These are phyloP conservation scores for Saccharomyces hybrid DNA, from an alignment of 1,139 yeast genomes.

Conservation along the genomic window DNA sequence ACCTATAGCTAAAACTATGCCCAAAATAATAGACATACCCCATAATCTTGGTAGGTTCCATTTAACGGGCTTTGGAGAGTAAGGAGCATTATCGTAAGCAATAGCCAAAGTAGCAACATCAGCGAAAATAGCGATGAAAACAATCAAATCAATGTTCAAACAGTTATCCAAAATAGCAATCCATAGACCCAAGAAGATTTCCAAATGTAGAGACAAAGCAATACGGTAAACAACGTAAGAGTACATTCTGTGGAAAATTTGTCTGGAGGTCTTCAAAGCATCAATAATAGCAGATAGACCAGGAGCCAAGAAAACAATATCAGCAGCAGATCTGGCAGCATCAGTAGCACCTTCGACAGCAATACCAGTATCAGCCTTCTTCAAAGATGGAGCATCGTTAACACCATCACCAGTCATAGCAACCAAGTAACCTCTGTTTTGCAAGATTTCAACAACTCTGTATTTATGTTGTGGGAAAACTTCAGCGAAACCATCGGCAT, in stretches of 20 bases:
- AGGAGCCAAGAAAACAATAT: constrained; percentile 89
- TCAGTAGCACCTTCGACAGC: constrained; percentile 95
- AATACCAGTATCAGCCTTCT: constrained; percentile 93
- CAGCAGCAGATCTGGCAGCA: constrained; percentile 93
- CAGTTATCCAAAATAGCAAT: constrained; percentile 82
- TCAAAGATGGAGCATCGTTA: constrained; percentile 90
- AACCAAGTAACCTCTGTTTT: constrained; percentile 80
- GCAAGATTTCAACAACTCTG: constrained; percentile 83
- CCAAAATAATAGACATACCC: constrained; percentile 86
- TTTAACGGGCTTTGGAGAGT: constrained; percentile 90
- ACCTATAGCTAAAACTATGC: constrained; percentile 73
- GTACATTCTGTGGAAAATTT: constrained; percentile 96
- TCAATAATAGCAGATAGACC: constrained; percentile 91
- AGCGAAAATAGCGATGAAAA: constrained; percentile 87
- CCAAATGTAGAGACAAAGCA: constrained; percentile 86
- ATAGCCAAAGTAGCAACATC: constrained; percentile 90
- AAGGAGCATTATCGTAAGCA: constrained; percentile 97
- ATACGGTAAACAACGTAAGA: constrained; percentile 92
- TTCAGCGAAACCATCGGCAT: constrained; percentile 94
- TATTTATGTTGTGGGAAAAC: constrained; percentile 94
- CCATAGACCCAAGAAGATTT: constrained; percentile 85
- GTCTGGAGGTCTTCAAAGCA: constrained; percentile 87
- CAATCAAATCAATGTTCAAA: constrained; percentile 75
- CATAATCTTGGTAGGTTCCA: constrained; percentile 97
- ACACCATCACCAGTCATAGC: constrained; percentile 99